Base-by-base conservation (phyloP, 352 stramenopile genomes). In the Pythium aquatile region DNA sequence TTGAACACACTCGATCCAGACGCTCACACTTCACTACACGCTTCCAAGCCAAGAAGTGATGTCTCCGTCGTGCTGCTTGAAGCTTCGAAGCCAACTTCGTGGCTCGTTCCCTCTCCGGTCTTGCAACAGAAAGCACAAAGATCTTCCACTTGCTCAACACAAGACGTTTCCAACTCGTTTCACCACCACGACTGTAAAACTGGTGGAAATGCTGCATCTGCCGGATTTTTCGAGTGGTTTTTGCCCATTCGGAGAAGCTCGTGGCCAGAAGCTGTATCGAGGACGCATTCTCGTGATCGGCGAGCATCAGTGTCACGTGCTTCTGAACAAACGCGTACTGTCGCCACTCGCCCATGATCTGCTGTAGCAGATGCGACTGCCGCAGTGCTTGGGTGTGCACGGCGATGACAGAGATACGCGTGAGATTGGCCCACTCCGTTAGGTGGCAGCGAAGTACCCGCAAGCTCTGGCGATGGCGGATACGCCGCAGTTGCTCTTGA, bases 391-490 rank as follows among this genome's bases (percentile, higher is more conserved):
- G 53, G 30, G 68, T 72, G 42, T 81, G 72, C 20, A 71, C 62
- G 0, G 74, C 73, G 26, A 90, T 90, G 5, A 92, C 63, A 30
- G 61, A 70, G 2, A 92, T 72, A 0, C 81, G 78, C 1, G 81
- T 76, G 28, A 79, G 10, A 58, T 88, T 89, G 2, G 78, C 52
- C 83, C 83, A 93, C 47, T 87, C 78, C 0, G 10, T 60, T 52
- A 90, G 80, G 32, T 88, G 65, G 11, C 54, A 9, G 33, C 58
- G 75, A 24, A 74, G 17, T 6, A 74, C 14, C 2, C 70, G 70
- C 16, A 58, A 20, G 8, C 77, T 56, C 0, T 79, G 63, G 5
- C 66, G 78, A 10, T 49, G 56, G 3, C 53, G 65, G 24, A 82
- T 69, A 0, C 42, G 46, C 16, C 61, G 53, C 5, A 91, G 29